phyloP scores from a whole-genome alignment of 768 basidiomycete species.

The Serendipita sp. region DNA sequence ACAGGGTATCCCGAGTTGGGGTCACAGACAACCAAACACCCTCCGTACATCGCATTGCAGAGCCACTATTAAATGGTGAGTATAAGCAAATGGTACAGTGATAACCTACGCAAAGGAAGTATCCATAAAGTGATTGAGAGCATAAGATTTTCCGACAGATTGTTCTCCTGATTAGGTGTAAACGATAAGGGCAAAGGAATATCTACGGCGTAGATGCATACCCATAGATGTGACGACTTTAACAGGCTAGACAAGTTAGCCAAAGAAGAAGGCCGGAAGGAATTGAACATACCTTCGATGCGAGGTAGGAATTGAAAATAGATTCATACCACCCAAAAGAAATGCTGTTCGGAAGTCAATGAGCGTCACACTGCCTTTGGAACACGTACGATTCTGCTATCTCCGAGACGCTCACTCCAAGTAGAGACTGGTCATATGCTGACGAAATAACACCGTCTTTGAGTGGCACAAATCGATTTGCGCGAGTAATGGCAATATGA shows the following conservation, averaged over 20 bases:
- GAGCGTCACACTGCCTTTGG: background rate
- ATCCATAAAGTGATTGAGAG: constrained; percentile 43
- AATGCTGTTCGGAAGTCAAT: constrained; percentile 15
- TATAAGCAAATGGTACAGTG: background rate
- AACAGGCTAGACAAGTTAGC: constrained; percentile 29
- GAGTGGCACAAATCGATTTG: constrained; percentile 45
- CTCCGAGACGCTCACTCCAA: constrained; percentile 41
- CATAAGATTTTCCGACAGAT: constrained; percentile 46
- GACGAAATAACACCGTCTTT: constrained; percentile 41
- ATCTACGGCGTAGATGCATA: constrained; percentile 10
- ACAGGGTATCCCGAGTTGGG: constrained; percentile 35
- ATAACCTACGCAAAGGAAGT: constrained; percentile 35
- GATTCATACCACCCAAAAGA: constrained; percentile 53
- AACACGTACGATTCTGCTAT: constrained; percentile 30
- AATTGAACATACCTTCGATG: constrained; percentile 27
- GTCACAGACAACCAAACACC: constrained; percentile 56
- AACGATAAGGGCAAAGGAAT: background rate
- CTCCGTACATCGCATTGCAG: constrained; percentile 20
- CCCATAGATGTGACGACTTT: constrained; percentile 54
- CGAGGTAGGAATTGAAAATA: constrained; percentile 46
- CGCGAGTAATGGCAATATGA: constrained; percentile 41
- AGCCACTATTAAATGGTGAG: background rate
- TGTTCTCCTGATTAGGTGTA: constrained; percentile 31
- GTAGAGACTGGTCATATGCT: constrained; percentile 33
- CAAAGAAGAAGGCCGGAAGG: background rate